phyloP scores from a whole-genome alignment of 2,329 filamentous ascomycete genomes.

The Nigrospora sphaerica region DNA sequence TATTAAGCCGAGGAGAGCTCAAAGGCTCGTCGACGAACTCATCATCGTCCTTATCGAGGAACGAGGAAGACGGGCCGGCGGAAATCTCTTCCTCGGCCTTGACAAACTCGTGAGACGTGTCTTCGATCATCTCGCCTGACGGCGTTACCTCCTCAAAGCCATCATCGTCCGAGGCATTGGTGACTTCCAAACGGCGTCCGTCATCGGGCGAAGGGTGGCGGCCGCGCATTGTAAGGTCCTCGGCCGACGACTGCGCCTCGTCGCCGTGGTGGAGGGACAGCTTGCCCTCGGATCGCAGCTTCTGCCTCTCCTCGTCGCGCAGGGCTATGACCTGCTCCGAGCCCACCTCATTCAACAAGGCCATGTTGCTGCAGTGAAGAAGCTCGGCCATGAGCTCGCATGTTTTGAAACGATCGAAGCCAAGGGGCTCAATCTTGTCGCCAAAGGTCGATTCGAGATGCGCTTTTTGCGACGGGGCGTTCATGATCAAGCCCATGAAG shows the following conservation, averaged over 20 bases:
- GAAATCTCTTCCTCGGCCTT: slow-evolving; percentile 50
- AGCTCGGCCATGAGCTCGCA: slow-evolving; percentile 98
- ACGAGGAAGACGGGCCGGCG: slow-evolving; percentile 27
- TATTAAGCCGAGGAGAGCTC: slow-evolving; percentile 57
- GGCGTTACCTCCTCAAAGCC: slow-evolving; percentile 85
- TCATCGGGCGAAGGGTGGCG: slow-evolving; percentile 47
- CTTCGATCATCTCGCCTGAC: slow-evolving; percentile 63
- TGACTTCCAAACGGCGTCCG: slow-evolving; percentile 65
- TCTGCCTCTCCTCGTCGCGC: slow-evolving; percentile 75
- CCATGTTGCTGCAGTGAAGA: slow-evolving; percentile 98
- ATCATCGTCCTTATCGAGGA: slow-evolving; percentile 56
- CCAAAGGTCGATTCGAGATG: slow-evolving; percentile 84
- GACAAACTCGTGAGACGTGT: slow-evolving; percentile 62
- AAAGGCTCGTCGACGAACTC: slow-evolving; percentile 75
- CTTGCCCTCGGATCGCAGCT: slow-evolving; percentile 69
- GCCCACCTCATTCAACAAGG: slow-evolving; percentile 82
- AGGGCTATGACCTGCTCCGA: slow-evolving; percentile 79
- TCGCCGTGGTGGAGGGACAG: slow-evolving; percentile 44
- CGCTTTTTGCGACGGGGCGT: slow-evolving; percentile 64
- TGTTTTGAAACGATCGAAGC: slow-evolving; percentile 97
- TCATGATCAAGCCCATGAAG: slow-evolving; percentile 87
- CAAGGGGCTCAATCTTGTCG: slow-evolving; percentile 82
- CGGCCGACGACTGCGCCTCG: slow-evolving; percentile 41
- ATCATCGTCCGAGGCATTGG: slow-evolving; percentile 80
- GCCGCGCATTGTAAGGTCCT: slow-evolving; percentile 56